Evolutionary conservation across 495 filamentous ascomycete species (phyloP), one percentile per base, ranked within the genome.

Genomic region (Mytilinidion resinicola): DNA sequence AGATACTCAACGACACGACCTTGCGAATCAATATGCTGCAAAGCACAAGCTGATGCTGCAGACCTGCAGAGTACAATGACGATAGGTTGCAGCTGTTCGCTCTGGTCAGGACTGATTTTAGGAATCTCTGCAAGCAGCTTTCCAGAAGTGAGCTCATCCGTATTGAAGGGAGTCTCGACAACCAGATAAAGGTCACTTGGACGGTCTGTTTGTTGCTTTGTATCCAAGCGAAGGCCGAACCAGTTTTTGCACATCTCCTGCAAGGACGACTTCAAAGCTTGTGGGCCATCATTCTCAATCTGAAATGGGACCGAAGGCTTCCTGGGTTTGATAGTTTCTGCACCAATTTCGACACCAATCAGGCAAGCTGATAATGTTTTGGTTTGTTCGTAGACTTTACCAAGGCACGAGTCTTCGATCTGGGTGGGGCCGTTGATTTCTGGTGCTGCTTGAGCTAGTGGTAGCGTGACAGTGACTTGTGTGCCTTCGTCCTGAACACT

Each of bases 401-500:
- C 6, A 30, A 30, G 25, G 6, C 25, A 30, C 2, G 25, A 3
- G 25, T 30, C 25, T 3, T 30, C 25, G 25, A 30, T 30, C 25
- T 30, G 25, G 3, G 25, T 30, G 25, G 25, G 6, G 25, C 25
- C 25, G 25, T 30, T 30, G 25, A 30, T 30, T 30, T 30, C 25
- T 30, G 25, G 25, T 6, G 2, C 25, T 3, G n/a, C 44, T 10
- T 48, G 44, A n/a, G 44, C 19, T 19, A 64, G 15, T 0, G 57
- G 53, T 35, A 69, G 51, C 25, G 44, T 55, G 20, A 71, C 61
- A 2, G 55, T 59, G 5, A 68, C 35, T 10, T 59, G 55, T 1
- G 70, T 69, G 20, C 70, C 70, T 20, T 52, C 33, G 6, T 35
- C 44, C 38, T 38, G 20, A n/a, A 60, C 46, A 38, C 59, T 64